Evolutionary conservation across 1,284 basidiomycete genomes (phyloP), one percentile per base, ranked within the genome.

Genomic region (Erythrobasidium hasegawianum): DNA sequence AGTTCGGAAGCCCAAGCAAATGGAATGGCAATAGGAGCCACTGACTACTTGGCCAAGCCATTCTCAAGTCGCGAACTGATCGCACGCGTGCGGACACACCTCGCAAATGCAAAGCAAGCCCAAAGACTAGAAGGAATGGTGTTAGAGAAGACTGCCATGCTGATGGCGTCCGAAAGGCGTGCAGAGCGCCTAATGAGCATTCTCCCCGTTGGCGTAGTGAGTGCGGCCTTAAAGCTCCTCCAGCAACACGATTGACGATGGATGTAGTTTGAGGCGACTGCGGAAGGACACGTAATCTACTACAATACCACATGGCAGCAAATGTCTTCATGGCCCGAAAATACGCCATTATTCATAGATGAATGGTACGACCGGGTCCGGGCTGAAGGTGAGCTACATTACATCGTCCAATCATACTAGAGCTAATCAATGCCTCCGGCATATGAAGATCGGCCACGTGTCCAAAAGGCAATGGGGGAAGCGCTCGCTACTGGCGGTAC

Each of bases 11-110:
- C 71, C 2, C 62, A 70, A 14, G 70, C 72, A 1, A 71, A 72
- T 29, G 74, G 72, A 16, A 66, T 75, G 9, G 70, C 71, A 18
- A 58, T 64, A 26, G 74, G 74, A 1, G 58, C 68, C 4, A 73
- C 73, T 56, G 74, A 75, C 57, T 75, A 74, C 61, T 57, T 73
- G 29, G 50, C 60, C 11, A 62, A 62, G 26, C 60, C 60, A 1
- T 62, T 62, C 24, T 26, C 60, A 27, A 62, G 60, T 40, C 54
- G 56, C 26, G 60, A 62, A 39, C 60, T 62, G 39, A 62, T 45
- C 10, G 60, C 60, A 22, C n/a, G 60, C 18, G 60, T 62, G 5
- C 60, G 60, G 18, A 62, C 40, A 14, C 50, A 49, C 9, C 24
- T 62, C n/a, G n/a, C 49, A 2, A 62, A 22, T n/a, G 60, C 60